Base-by-base conservation (phyloP, 768 basidiomycete genomes). In the Podaxis sp. region DNA sequence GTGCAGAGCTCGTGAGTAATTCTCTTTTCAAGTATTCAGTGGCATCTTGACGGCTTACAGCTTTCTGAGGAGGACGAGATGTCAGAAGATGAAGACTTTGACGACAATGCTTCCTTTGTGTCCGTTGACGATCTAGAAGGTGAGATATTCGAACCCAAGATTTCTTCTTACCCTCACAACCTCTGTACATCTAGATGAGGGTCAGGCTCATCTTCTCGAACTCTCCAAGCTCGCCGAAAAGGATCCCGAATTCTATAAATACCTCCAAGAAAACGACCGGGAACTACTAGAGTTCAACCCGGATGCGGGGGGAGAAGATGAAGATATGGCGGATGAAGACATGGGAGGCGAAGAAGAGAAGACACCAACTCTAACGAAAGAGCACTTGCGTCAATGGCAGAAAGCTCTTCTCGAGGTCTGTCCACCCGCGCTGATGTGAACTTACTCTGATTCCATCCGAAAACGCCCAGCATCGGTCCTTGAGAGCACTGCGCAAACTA, bases 161-260 rank as follows among this genome's bases (percentile, higher is more conserved):
- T 28, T 14, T 25, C 46, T 9, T 50, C 25, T 13, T 25, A 16
- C 27, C 18, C 32, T 52, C 23, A 18, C 32, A 28, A 10, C n/a
- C 4, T 50, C 13, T 61, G 50, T 44, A 23, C 32, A 23, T 46
- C 28, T 70, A 88, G 90, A 89, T 56, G 89, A 91, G 59, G 92
- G 89, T 23, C 77, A 79, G 55, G 73, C 79, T 4, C 96, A 98
- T 77, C 76, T 93, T 62, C 73, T 86, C 48, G 91, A 96, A 58
- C 82, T 99, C 13, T 87, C 91, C 40, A 88, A 91, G 69, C 83
- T 99, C 37, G 92, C 92, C 1, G 90, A 96, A 73, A 94, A 93
- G 71, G 96, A 99, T 72, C 96, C 96, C n/a, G 96, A 97, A 69
- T 99, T 98, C 76, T 99, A 86, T 88, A 93, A 95, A 74, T 99